A percentile compares a stretch with the other conserved stretches of the same genome.
These are phyloP conservation scores for Circinella umbellata DNA, from an alignment of 371 early-diverging fungal genomes.

Conservation along the genomic window DNA sequence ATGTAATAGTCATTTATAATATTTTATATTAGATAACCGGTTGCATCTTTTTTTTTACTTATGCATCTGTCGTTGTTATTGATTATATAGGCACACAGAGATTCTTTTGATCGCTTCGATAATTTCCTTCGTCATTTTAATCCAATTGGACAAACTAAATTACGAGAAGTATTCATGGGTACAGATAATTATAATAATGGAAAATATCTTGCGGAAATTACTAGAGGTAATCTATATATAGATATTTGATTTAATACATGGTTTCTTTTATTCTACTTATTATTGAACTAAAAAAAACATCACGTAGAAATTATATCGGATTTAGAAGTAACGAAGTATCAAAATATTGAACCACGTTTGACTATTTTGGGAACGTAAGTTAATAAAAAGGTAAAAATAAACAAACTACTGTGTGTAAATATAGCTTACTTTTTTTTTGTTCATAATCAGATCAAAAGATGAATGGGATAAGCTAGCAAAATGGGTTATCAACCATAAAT, in stretches of 20 bases:
- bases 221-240: conserved; percentile 63
- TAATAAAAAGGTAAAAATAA: neutral
- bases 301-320: conserved; percentile 86
- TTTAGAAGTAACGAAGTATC: conserved; percentile 95
- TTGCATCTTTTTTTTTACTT: neutral
- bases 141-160: conserved; percentile 82
- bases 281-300: no score
- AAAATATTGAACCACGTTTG: conserved; percentile 92
- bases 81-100: conserved; percentile 67
- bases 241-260: no score
- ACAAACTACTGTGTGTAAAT: no score
- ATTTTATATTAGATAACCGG: neutral
- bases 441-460: conserved; percentile 45
- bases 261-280: no score
- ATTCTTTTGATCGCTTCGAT: conserved; percentile 94
- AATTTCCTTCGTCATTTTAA: conserved; percentile 98
- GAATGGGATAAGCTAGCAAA: conserved; percentile 97
- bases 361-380: conserved; percentile 87
- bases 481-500: conserved; percentile 92
- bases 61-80: neutral
- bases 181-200: conserved; percentile 96
- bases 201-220: conserved; percentile 92
- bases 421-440: no score
- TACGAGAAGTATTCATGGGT: conserved; percentile 93
- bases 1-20: conserved; percentile 46